Evolutionary conservation across 257 asterid genomes (phyloP).

Genomic region (Solanum paucissectum): DNA sequence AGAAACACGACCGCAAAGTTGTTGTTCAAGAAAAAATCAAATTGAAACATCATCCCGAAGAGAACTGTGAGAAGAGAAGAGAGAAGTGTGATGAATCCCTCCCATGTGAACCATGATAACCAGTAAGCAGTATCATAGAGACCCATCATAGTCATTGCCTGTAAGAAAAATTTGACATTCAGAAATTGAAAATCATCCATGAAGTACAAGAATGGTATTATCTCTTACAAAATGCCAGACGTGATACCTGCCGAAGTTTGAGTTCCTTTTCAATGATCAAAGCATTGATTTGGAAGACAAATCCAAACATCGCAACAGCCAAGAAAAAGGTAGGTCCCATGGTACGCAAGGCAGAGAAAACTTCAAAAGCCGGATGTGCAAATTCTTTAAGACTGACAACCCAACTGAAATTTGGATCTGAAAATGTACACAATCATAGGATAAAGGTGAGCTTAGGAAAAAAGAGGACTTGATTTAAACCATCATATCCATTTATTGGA

Average conservation of each 20-base stretch:
- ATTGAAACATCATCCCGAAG: constrained; percentile 93
- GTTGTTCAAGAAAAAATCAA: constrained; percentile 77
- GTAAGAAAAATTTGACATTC: constrained; percentile 9
- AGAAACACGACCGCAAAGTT: constrained; percentile 59
- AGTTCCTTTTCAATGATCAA: constrained; percentile 81
- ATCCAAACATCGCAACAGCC: constrained; percentile 89
- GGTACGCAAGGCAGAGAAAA: constrained; percentile 49
- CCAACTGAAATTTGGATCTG: constrained; percentile 79
- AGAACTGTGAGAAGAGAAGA: constrained; percentile 71
- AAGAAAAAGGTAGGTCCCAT: constrained; percentile 87
- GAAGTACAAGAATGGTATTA: background rate
- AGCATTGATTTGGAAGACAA: constrained; percentile 78
- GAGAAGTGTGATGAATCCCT: constrained; percentile 50
- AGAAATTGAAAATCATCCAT: constrained; percentile 1
- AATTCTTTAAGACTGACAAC: constrained; percentile 61
- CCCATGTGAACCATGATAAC: constrained; percentile 95
- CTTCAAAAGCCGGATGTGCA: constrained; percentile 62
- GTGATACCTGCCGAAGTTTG: constrained; percentile 79
- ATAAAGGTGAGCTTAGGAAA: background rate
- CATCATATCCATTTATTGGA: background rate
- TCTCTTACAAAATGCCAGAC: constrained; percentile 8
- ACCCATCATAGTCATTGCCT: constrained; percentile 97
- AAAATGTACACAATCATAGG: constrained; percentile 8
- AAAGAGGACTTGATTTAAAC: background rate
- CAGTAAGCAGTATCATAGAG: constrained; percentile 92